These are phyloP conservation scores for Mycena filopes DNA, from an alignment of 768 basidiomycete genomes.

Conservation along the genomic window DNA sequence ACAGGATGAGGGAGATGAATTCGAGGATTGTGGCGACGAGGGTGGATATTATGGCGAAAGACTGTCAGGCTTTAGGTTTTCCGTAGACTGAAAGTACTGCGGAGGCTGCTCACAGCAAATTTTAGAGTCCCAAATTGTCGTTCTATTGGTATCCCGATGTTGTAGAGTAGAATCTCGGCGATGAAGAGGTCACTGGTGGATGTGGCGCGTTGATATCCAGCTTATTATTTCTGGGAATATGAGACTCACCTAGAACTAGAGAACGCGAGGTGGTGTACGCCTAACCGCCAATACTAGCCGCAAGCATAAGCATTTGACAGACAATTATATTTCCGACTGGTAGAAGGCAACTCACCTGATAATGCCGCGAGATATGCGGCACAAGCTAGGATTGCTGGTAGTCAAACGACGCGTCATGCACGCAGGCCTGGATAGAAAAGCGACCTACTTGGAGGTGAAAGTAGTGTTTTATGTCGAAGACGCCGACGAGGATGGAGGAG, in stretches of 20 bases:
- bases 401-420: constrained; percentile 28
- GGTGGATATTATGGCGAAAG: constrained; percentile 77
- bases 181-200: constrained; percentile 77
- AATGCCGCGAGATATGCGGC: constrained; percentile 90
- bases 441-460: constrained; percentile 79
- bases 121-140: constrained; percentile 89
- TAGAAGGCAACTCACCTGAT: constrained; percentile 68
- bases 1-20: constrained; percentile 70
- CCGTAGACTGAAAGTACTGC: constrained; percentile 3
- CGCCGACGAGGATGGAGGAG: constrained; percentile 76
- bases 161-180: constrained; percentile 78
- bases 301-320: constrained; percentile 26
- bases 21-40: constrained; percentile 75
- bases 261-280: constrained; percentile 79
- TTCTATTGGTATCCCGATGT: constrained; percentile 77
- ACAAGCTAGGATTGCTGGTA: constrained; percentile 62
- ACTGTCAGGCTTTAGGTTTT: constrained; percentile 60
- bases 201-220: background rate
- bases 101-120: constrained; percentile 72
- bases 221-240: background rate
- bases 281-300: constrained; percentile 85
- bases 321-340: constrained; percentile 13
- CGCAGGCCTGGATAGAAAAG: constrained; percentile 1
- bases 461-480: constrained; percentile 91
- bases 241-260: constrained; percentile 64